These are phyloP conservation scores for Fusarium anguioides DNA, from an alignment of 2,329 filamentous ascomycete genomes.

Conservation along the genomic window DNA sequence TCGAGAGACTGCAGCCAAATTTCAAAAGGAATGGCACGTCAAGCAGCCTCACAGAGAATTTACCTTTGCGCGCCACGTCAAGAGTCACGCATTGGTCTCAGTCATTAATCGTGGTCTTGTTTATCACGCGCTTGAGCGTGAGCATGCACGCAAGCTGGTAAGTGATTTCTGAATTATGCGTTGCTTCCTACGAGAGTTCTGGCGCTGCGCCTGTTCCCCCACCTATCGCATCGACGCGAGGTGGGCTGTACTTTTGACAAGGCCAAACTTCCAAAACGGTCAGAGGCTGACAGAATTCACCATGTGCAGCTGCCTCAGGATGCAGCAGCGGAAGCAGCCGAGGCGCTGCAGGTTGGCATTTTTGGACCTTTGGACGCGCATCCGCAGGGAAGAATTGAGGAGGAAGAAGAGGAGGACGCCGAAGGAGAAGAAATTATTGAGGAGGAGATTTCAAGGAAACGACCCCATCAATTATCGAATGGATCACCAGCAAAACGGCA, in stretches of 20 bases:
- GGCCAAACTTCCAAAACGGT: conserved; percentile 37
- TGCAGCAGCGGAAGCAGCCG: conserved; percentile 59
- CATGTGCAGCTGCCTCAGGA: conserved; percentile 61
- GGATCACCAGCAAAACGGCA: conserved; percentile 69
- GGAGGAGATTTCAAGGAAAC: conserved; percentile 61
- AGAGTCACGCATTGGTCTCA: conserved; percentile 71
- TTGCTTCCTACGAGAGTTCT: conserved; percentile 17
- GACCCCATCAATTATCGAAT: conserved; percentile 62
- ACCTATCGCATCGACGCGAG: conserved; percentile 15
- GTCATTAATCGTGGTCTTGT: conserved; percentile 72
- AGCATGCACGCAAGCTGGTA: conserved; percentile 65
- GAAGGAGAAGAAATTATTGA: conserved; percentile 50
- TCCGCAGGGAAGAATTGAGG: conserved; percentile 55
- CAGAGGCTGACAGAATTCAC: conserved; percentile 39
- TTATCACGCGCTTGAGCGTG: conserved; percentile 69
- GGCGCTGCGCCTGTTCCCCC: conserved; percentile 19
- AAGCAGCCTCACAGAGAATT: conserved; percentile 71
- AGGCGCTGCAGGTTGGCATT: conserved; percentile 62
- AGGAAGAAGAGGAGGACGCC: conserved; percentile 54
- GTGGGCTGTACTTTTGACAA: conserved; percentile 30
- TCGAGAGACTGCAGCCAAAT: conserved; percentile 73
- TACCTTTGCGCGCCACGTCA: conserved; percentile 72
- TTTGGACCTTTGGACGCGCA: conserved; percentile 67
- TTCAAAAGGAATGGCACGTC: conserved; percentile 76
- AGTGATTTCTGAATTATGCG: conserved; percentile 32